phyloP scores from a whole-genome alignment of 257 asterid species.

The Nicotiana obtusifolia region DNA sequence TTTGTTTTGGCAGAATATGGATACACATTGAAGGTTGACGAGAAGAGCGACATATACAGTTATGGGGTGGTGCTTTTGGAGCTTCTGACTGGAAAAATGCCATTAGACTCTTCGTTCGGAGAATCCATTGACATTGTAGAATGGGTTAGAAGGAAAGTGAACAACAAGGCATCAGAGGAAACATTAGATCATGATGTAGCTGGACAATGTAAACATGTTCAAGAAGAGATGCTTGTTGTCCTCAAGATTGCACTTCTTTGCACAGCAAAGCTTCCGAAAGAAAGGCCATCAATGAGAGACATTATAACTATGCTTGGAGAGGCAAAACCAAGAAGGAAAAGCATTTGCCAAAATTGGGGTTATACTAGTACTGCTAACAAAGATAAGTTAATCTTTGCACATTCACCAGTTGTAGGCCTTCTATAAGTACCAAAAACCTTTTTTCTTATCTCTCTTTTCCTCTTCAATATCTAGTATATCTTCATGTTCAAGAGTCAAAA shows the following conservation, averaged over 20 bases:
- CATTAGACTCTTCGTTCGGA: constrained; percentile 60
- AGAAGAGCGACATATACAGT: constrained; percentile 79
- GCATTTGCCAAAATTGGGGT: constrained; percentile 66
- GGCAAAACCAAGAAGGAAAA: constrained; percentile 80
- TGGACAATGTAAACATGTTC: constrained; percentile 57
- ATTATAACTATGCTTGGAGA: constrained; percentile 71
- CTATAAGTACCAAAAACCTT: constrained; percentile 22
- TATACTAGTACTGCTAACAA: constrained; percentile 34
- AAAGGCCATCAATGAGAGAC: constrained; percentile 80
- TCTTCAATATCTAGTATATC: constrained; percentile 3
- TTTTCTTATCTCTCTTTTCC: background rate
- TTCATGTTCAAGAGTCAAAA: background rate
- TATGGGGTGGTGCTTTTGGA: constrained; percentile 78
- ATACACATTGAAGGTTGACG: constrained; percentile 76
- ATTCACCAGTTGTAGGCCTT: constrained; percentile 75
- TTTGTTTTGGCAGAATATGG: constrained; percentile 50
- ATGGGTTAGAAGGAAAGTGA: constrained; percentile 51
- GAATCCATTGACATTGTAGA: constrained; percentile 58
- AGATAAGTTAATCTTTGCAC: constrained; percentile 59
- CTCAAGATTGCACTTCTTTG: constrained; percentile 70
- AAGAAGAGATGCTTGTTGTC: constrained; percentile 75
- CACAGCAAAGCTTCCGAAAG: constrained; percentile 78
- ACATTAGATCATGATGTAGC: constrained; percentile 56
- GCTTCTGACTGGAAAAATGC: constrained; percentile 60
- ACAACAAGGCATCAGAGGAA: constrained; percentile 23